phyloP scores from a whole-genome alignment of 2,329 filamentous ascomycete species.

The Davidsoniella eucalypti region DNA sequence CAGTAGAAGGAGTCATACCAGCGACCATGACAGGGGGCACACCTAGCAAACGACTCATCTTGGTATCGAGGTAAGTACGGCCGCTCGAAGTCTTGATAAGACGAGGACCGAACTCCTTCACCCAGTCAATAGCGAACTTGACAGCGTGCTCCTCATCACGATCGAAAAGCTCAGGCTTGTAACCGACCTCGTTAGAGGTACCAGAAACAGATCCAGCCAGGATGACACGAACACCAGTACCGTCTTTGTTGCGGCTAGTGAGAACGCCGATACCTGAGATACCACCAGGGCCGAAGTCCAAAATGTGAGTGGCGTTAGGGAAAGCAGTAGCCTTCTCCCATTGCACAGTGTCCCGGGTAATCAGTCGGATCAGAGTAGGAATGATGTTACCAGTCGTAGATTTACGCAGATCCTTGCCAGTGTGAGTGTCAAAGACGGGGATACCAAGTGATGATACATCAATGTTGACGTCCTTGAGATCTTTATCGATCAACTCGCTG shows the following conservation, averaged over 20 bases:
- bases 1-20: conserved; percentile 84
- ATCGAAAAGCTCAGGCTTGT: conserved; percentile 96
- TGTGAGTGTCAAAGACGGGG: conserved; percentile 79
- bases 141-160: conserved; percentile 89
- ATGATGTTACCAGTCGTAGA: conserved; percentile 63
- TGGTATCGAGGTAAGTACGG: conserved; percentile 86
- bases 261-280: conserved; percentile 91
- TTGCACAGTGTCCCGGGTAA: conserved; percentile 83
- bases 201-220: conserved; percentile 87
- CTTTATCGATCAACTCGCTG: conserved; percentile 66
- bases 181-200: conserved; percentile 78
- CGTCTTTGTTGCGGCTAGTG: conserved; percentile 98
- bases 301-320: conserved; percentile 75
- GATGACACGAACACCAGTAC: conserved; percentile 91
- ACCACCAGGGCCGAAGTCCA: conserved; percentile 93
- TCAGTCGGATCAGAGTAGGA: conserved; percentile 74
- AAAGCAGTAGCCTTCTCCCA: conserved; percentile 95
- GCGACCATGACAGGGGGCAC: conserved; percentile 79
- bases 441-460: conserved; percentile 59
- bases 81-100: conserved; percentile 80
- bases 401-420: conserved; percentile 65
- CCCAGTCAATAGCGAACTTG: conserved; percentile 92
- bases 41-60: conserved; percentile 78
- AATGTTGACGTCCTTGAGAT: conserved; percentile 69
- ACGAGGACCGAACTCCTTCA: conserved; percentile 89